Evolutionary conservation across 306 rosid species (phyloP), one percentile per base, ranked within the genome.

Genomic region (Chamaecrista fasciculata): DNA sequence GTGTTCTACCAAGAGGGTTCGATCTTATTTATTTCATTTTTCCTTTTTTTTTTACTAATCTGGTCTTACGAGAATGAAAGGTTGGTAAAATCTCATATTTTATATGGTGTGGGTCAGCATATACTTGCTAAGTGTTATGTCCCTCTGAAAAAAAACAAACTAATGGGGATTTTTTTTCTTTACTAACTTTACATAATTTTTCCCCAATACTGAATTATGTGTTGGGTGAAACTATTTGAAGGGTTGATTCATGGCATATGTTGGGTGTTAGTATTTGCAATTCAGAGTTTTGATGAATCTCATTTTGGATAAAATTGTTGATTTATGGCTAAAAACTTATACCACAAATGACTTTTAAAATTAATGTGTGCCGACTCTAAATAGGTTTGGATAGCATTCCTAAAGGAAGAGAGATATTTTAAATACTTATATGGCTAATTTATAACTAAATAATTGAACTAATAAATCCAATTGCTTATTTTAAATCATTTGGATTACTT

Each of bases 401-500:
- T 6, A 15, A 56, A 52, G 31, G 18, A 23, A n/a, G n/a, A 25
- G 34, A 51, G 11, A 24, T 5, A 52, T 52, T 3, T 3, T 28
- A 62, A n/a, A 49, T 4, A 53, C 62, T 51, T 66, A 39, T 10
- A 73, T 25, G 6, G 23, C 52, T 69, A 47, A 62, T 73, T 55
- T 55, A 62, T 6, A 16, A 5, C n/a, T n/a, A n/a, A 16, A 14
- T 23, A 2, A 21, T 56, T 57, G 31, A 67, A 20, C 40, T 40
- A 20, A 67, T 48, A 44, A 60, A 24, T 29, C 33, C 47, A 42
- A 23, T 57, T 46, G 62, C 58, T 69, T 73, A 73, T 26, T 9
- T 49, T 20, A 52, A 59, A 42, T 48, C 11, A 34, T 70, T 70
- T 52, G 29, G 31, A 66, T 65, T 40, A 58, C 47, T 71, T 53